Evolutionary conservation across 768 basidiomycete genomes (phyloP), one percentile per base, ranked within the genome.

Genomic region (Mycena maculata): DNA sequence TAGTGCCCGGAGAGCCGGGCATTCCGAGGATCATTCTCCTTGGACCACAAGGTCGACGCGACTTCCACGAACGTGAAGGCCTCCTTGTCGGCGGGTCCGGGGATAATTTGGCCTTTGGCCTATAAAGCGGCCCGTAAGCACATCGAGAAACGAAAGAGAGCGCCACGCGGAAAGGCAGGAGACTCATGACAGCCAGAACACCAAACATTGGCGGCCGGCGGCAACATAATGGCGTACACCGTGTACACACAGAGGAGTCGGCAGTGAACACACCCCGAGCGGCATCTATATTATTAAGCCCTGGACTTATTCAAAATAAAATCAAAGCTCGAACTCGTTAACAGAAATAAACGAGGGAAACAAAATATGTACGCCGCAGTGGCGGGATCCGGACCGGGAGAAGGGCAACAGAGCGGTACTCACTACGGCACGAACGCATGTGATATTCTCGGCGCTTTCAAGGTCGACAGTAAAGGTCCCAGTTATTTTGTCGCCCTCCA

Each of bases 391-490:
- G n/a, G n/a, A n/a, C n/a, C n/a, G n/a, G n/a, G n/a, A n/a, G n/a
- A n/a, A n/a, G n/a, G n/a, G n/a, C n/a, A n/a, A 27, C 20, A 18
- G 25, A 59, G 36, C 20, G 39, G 13, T 3, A 62, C 82, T 64
- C 55, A 84, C 85, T 63, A 79, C 76, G 57, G 85, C 63, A 4
- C 75, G 74, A 39, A 87, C 78, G 13, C 72, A 76, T 58, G 80
- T 78, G 63, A 83, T 76, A 41, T 74, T 77, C 42, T 84, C 83
- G 9, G 79, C 72, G 9, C 58, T 56, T 15, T 59, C 67, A 13
- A 71, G 57, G 53, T 72, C 50, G 6, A 75, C 36, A 41, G 48
- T 55, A 23, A 73, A 55, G 1, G 53, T 25, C 7, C 74, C 74
- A 41, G 64, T 57, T 20, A 75, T 68, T 36, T 53, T 68, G 45